Percentiles rank a stretch among this genome's conserved stretches.
Conservation (phyloP, 176 grass and related monocot species). For the Aechmea fasciata region DNA sequence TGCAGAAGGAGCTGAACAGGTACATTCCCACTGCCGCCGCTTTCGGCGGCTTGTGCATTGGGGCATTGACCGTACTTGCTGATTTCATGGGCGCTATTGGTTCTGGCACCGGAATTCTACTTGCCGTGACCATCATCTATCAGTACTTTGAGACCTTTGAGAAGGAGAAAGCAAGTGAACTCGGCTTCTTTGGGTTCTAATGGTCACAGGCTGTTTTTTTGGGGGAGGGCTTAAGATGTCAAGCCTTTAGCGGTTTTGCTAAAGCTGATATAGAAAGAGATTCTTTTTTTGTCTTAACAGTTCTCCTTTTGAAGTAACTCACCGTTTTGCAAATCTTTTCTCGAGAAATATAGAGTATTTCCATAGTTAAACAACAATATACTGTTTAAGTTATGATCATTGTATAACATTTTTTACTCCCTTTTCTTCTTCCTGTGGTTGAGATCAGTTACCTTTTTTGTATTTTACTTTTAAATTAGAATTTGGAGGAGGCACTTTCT, state of each 20-base stretch:
- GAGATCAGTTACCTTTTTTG: no score
- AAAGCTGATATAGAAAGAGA: no score
- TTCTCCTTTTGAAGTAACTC: no score
- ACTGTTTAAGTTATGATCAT: no score
- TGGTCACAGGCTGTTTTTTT: background rate
- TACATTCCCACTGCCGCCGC: slow-evolving; percentile 41
- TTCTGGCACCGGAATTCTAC: slow-evolving; percentile 43
- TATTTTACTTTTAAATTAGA: no score
- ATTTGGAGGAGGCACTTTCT: no score
- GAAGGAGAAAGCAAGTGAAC: slow-evolving; percentile 42
- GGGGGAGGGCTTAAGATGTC: background rate
- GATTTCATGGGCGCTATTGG: slow-evolving; percentile 51
- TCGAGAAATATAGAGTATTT: no score
- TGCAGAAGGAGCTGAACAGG: slow-evolving; percentile 39
- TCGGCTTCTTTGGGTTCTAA: slow-evolving; percentile 41
- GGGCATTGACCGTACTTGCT: slow-evolving; percentile 36
- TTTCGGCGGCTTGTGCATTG: slow-evolving; percentile 43
- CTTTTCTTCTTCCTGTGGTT: no score
- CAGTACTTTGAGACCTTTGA: slow-evolving; percentile 51
- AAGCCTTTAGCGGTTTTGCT: background rate
- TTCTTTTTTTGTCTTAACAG: no score
- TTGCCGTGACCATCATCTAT: slow-evolving; percentile 42
- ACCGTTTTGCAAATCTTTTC: no score
- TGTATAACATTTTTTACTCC: no score
- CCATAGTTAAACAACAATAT: no score